Base-by-base conservation (phyloP, 768 basidiomycete species). In the Pluteus cervinus region DNA sequence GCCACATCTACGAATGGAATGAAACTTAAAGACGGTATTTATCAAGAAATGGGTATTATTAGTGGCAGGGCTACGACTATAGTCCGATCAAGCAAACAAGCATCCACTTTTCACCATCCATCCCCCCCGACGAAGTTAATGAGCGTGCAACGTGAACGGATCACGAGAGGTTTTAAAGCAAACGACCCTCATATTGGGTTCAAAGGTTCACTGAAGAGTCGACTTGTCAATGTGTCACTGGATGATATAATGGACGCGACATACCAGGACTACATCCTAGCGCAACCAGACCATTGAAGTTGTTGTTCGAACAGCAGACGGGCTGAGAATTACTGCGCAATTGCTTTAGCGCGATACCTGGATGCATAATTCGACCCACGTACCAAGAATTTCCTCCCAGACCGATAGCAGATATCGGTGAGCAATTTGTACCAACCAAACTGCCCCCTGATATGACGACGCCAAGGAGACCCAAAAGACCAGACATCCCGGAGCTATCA, bases 241-340 rank as follows among this genome's bases (percentile, higher is more conserved):
- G 23, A 2, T 9, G 14, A 28, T 28, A 9, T 14, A 28, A 28
- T 9, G 14, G 14, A 28, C 26, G 7, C 18, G 15, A 55, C 69
- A 47, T 50, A 71, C 69, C 60, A 1, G 65, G 64, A 10, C 55
- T 42, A 54, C 71, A 73, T 5, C 66, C 69, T 37, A 69, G 44
- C 6, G 55, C 60, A 36, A 73, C 55, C 23, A 70, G 47, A 29
- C 73, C 69, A 22, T 64, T 62, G 52, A 62, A 71, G 30, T 47
- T 42, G 43, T 73, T 69, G 41, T 63, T 58, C 18, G 55, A 43
- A 50, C 74, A 76, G 52, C 73, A 76, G 29, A 73, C 65, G 8
- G 68, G 54, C 45, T 73, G 65, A 10, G 43, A 33, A 4, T 42
- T 26, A 57, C 69, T 72, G 34, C 11, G 15, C 12, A 14, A 24